phyloP scores from a whole-genome alignment of 2,329 filamentous ascomycete genomes.

The Fusarium albidum region DNA sequence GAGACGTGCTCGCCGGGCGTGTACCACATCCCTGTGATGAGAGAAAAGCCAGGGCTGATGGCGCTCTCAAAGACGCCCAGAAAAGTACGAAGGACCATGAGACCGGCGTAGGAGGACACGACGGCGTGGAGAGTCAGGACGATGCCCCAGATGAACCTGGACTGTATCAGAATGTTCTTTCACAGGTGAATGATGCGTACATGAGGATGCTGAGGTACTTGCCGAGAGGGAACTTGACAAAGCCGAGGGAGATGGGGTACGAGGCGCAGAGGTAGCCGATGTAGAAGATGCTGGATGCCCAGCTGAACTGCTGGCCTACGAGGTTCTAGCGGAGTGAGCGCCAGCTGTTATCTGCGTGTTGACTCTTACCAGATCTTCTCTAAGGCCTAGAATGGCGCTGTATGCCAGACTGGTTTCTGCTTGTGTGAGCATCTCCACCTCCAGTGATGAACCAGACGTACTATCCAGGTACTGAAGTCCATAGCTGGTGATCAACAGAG shows the following conservation, averaged over 20 bases:
- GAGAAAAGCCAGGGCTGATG: constrained; percentile 37
- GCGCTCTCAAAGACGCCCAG: constrained; percentile 40
- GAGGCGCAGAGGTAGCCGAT: constrained; percentile 53
- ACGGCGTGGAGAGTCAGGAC: constrained; percentile 47
- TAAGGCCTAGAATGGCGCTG: constrained; percentile 17
- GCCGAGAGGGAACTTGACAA: constrained; percentile 33
- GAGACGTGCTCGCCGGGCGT: constrained; percentile 39
- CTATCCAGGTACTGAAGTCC: constrained; percentile 22
- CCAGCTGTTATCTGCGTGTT: not conserved
- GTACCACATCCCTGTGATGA: constrained; percentile 43
- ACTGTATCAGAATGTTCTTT: not conserved
- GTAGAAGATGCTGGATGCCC: constrained; percentile 57
- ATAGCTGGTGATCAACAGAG: constrained; percentile 20
- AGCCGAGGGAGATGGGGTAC: constrained; percentile 30
- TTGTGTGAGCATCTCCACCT: not conserved
- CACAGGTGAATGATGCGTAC: not conserved
- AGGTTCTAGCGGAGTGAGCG: constrained; percentile 13
- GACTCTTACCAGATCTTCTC: constrained; percentile 7
- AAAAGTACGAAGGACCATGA: constrained; percentile 38
- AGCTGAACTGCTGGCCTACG: constrained; percentile 53
- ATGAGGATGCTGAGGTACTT: constrained; percentile 33
- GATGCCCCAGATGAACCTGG: constrained; percentile 40
- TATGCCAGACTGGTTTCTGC: constrained; percentile 23
- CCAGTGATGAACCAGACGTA: not conserved
- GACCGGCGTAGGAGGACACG: constrained; percentile 43